phyloP scores from a whole-genome alignment of 2,329 filamentous ascomycete species.

The Trichoderma sp. region DNA sequence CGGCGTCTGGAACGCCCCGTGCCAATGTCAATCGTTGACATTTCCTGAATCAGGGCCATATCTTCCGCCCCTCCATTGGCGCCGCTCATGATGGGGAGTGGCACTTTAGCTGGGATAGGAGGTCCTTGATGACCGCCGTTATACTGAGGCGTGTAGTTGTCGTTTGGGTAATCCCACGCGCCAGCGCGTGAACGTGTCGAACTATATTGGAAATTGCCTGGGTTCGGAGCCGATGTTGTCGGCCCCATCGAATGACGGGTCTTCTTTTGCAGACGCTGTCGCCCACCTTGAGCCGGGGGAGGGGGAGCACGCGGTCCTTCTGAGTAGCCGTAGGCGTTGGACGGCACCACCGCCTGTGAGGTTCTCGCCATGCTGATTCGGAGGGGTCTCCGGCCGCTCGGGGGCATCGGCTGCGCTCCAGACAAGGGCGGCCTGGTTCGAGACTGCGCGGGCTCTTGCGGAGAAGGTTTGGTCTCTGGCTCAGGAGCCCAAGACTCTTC shows the following conservation, averaged over 20 bases:
- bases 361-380: slow-evolving; percentile 45
- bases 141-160: slow-evolving; percentile 48
- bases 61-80: slow-evolving; percentile 44
- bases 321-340: slow-evolving; percentile 30
- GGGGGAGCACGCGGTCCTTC: slow-evolving; percentile 33
- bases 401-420: slow-evolving; percentile 52
- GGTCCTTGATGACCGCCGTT: slow-evolving; percentile 42
- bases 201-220: slow-evolving; percentile 46
- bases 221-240: slow-evolving; percentile 42
- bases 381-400: slow-evolving; percentile 50
- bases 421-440: slow-evolving; percentile 46
- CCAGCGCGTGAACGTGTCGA: slow-evolving; percentile 42
- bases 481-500: slow-evolving; percentile 76
- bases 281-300: slow-evolving; percentile 36
- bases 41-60: slow-evolving; percentile 66
- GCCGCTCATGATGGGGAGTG: slow-evolving; percentile 50
- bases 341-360: slow-evolving; percentile 44
- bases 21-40: slow-evolving; percentile 67
- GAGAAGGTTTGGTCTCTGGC: slow-evolving; percentile 52
- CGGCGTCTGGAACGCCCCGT: slow-evolving; percentile 55
- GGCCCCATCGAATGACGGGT: slow-evolving; percentile 40
- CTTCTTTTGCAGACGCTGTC: slow-evolving; percentile 66
- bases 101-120: slow-evolving; percentile 69
- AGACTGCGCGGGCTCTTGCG: slow-evolving; percentile 29
- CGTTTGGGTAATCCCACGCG: slow-evolving; percentile 53